Evolutionary conservation across 2,329 filamentous ascomycete genomes (phyloP).

Genomic region (Septoria petroselini): DNA sequence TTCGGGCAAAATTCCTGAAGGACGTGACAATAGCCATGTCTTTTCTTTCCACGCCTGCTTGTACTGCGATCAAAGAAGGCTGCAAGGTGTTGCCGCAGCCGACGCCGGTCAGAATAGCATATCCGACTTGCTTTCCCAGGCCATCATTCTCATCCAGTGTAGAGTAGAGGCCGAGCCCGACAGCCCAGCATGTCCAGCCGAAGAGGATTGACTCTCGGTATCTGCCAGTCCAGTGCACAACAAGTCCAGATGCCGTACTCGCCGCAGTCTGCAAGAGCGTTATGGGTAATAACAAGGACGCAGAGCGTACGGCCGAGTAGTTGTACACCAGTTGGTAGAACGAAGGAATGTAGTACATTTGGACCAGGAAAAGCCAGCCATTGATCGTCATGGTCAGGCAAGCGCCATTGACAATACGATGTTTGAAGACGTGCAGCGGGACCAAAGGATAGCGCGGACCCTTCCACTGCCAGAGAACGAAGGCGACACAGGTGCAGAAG

Average conservation of each 20-base stretch:
- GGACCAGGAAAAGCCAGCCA: slow-evolving; percentile 59
- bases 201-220: slow-evolving; percentile 46
- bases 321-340: slow-evolving; percentile 27
- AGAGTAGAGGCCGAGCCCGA: slow-evolving; percentile 24
- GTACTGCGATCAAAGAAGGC: slow-evolving; percentile 56
- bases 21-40: slow-evolving; percentile 54
- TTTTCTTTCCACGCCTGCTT: slow-evolving; percentile 47
- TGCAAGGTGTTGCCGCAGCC: slow-evolving; percentile 55
- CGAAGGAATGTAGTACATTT: slow-evolving; percentile 45
- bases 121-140: slow-evolving; percentile 55
- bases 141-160: slow-evolving; percentile 35
- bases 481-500: slow-evolving; percentile 46
- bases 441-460: slow-evolving; percentile 50
- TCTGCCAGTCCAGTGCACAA: slow-evolving; percentile 26
- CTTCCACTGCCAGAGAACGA: slow-evolving; percentile 55
- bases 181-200: slow-evolving; percentile 24
- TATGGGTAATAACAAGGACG: slow-evolving; percentile 22
- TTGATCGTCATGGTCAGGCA: slow-evolving; percentile 51
- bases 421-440: slow-evolving; percentile 54
- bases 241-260: slow-evolving; percentile 23
- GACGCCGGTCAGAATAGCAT: slow-evolving; percentile 51
- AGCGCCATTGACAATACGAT: slow-evolving; percentile 53
- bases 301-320: slow-evolving; percentile 24
- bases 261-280: slow-evolving; percentile 23
- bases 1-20: slow-evolving; percentile 50